Percentiles rank a stretch among this genome's conserved stretches.
phyloP scores from a whole-genome alignment of 805 yeast genomes.

The Cyberlindnera veronae region DNA sequence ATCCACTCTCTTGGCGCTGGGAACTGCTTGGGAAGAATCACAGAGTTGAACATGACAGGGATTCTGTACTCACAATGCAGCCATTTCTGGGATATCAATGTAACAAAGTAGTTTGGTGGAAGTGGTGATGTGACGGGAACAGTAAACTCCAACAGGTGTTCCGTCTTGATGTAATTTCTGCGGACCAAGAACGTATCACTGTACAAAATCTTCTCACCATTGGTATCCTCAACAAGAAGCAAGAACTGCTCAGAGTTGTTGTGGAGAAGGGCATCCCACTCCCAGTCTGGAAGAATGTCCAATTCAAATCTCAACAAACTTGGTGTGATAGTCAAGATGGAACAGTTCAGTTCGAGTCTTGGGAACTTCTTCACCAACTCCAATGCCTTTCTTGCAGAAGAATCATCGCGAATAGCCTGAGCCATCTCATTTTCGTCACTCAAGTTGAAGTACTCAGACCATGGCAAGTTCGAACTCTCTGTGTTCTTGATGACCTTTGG shows the following conservation, averaged over 20 bases:
- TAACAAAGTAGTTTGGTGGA: conserved; percentile 74
- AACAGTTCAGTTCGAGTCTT: conserved; percentile 50
- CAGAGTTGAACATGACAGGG: conserved; percentile 52
- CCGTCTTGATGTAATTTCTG: conserved; percentile 46
- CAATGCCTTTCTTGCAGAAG: conserved; percentile 55
- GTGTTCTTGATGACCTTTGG: conserved; percentile 63
- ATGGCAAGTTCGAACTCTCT: conserved; percentile 80
- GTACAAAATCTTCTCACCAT: conserved; percentile 72
- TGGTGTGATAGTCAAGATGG: conserved; percentile 75
- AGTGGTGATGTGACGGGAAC: conserved; percentile 50
- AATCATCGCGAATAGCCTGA: conserved; percentile 71
- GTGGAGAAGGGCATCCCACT: conserved; percentile 68
- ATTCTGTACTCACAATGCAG: conserved; percentile 62
- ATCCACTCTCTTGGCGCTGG: conserved; percentile 58
- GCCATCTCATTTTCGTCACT: conserved; percentile 72
- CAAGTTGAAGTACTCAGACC: conserved; percentile 70
- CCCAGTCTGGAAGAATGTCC: conserved; percentile 68
- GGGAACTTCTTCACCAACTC: conserved; percentile 74
- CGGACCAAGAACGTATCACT: conserved; percentile 51
- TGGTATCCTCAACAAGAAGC: conserved; percentile 75
- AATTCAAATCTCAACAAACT: conserved; percentile 62
- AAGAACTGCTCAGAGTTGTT: conserved; percentile 63
- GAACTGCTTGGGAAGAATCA: conserved; percentile 59
- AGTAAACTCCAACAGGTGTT: conserved; percentile 60
- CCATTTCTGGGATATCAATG: conserved; percentile 82